phyloP scores from a whole-genome alignment of 108 stramenopile species.

The Aurantiochytrium sp. region DNA sequence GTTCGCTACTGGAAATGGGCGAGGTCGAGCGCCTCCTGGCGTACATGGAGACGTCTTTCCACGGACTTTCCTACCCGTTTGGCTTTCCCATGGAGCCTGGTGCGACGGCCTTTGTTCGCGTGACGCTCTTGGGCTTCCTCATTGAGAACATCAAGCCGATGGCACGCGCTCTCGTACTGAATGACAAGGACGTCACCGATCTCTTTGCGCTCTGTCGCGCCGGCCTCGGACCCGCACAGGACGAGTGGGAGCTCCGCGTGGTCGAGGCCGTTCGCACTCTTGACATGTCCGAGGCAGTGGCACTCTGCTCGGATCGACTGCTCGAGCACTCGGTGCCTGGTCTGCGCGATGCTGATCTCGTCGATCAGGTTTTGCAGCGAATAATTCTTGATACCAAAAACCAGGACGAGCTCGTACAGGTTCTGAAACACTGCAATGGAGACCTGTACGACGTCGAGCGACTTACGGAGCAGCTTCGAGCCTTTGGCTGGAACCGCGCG shows the following conservation, averaged over 20 bases:
- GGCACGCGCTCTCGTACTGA: not conserved
- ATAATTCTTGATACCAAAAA: not conserved
- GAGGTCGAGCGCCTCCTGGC: not conserved
- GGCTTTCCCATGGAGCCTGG: not conserved
- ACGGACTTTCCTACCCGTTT: not conserved
- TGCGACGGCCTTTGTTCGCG: not conserved
- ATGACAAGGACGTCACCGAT: not conserved
- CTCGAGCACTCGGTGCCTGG: not conserved
- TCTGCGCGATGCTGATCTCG: not conserved
- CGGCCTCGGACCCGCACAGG: not conserved
- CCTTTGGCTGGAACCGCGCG: not conserved
- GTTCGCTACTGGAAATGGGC: not conserved
- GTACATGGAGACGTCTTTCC: conserved; percentile 1
- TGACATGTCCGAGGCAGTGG: not conserved
- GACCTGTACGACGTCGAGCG: not conserved
- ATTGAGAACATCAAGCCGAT: not conserved
- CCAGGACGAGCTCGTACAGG: not conserved
- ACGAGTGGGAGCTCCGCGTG: conserved; percentile 6
- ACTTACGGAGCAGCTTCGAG: not conserved
- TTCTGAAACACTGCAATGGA: not conserved
- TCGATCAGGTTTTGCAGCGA: not conserved
- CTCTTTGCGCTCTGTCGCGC: not conserved
- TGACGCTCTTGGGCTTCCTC: not conserved
- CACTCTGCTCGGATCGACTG: not conserved
- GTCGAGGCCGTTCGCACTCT: not conserved